A percentile compares a stretch with the other conserved stretches of the same genome.
These are phyloP conservation scores for Apiospora arundinis DNA, from an alignment of 2,329 filamentous ascomycete species.

Conservation along the genomic window DNA sequence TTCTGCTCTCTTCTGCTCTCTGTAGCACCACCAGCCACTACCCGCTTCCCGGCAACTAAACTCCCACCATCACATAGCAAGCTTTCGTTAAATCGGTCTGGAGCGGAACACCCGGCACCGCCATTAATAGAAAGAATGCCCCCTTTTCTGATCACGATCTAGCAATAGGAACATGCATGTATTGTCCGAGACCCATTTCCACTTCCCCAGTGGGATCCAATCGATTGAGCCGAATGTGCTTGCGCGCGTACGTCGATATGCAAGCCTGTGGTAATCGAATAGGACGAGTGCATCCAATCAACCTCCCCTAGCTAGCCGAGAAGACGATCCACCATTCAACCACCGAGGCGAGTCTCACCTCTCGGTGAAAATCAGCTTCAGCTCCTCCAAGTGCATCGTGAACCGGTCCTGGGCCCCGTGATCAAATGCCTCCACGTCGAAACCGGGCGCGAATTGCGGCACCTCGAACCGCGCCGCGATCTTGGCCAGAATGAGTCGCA, in stretches of 20 bases:
- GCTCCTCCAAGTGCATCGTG: slow-evolving; percentile 26
- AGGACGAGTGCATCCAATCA: no score
- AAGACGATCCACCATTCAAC: no score
- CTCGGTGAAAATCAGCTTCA: slow-evolving; percentile 29
- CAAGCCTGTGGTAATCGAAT: no score
- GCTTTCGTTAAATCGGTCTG: background rate
- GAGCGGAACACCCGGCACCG: background rate
- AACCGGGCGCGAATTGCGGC: slow-evolving; percentile 31
- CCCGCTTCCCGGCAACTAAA: background rate
- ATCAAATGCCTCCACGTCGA: slow-evolving; percentile 32
- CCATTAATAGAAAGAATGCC: no score
- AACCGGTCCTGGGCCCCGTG: slow-evolving; percentile 30
- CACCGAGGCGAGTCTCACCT: background rate
- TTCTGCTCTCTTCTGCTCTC: no score
- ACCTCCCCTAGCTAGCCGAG: no score
- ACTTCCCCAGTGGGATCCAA: no score
- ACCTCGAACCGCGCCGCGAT: slow-evolving; percentile 31
- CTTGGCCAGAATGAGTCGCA: slow-evolving; percentile 30
- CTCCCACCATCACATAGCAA: background rate
- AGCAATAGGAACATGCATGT: no score
- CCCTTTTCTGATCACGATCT: no score
- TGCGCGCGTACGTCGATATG: no score
- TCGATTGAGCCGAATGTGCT: no score
- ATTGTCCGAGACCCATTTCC: no score
- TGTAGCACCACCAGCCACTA: background rate